Conservation (phyloP, 1,284 basidiomycete genomes). For the Moniliophthora roreri region DNA sequence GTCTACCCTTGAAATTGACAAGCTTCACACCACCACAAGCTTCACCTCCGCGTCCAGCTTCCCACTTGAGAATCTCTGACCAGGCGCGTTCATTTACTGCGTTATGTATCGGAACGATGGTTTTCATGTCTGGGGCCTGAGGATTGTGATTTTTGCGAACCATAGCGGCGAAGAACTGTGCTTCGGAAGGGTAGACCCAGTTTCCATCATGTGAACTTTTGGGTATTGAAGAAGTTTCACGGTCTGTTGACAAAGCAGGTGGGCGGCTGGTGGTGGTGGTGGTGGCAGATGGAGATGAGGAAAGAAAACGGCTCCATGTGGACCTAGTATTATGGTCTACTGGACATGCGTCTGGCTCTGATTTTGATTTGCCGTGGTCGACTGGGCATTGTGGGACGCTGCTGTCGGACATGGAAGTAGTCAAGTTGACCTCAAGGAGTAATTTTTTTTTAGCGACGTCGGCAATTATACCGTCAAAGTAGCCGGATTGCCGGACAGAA, state of each 20-base stretch:
- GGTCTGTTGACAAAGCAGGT: slow-evolving; percentile 54
- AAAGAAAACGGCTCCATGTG: slow-evolving; percentile 16
- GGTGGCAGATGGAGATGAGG: slow-evolving; percentile 19
- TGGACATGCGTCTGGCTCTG: slow-evolving; percentile 40
- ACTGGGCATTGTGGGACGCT: slow-evolving; percentile 57
- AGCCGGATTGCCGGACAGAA: not conserved
- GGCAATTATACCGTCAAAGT: not conserved
- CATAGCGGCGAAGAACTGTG: slow-evolving; percentile 97
- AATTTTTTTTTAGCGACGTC: not conserved
- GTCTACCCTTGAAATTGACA: slow-evolving; percentile 84
- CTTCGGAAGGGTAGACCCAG: slow-evolving; percentile 99
- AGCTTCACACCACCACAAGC: slow-evolving; percentile 83
- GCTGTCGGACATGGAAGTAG: slow-evolving; percentile 11
- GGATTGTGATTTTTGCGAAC: slow-evolving; percentile 90
- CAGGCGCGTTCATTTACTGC: slow-evolving; percentile 98
- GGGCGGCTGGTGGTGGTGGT: slow-evolving; percentile 22
- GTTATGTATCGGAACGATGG: slow-evolving; percentile 98
- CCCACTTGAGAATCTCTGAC: slow-evolving; percentile 91
- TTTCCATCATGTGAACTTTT: slow-evolving; percentile 64
- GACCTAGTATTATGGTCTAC: slow-evolving; percentile 51
- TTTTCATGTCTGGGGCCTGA: slow-evolving; percentile 84
- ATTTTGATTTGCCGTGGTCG: slow-evolving; percentile 36
- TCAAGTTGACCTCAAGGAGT: too few relatives aligned
- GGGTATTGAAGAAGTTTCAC: slow-evolving; percentile 90
- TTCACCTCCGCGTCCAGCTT: slow-evolving; percentile 75